Evolutionary conservation across 352 stramenopile genomes (phyloP), one percentile per base, ranked within the genome.

Genomic region (Phytophthora tentaculata): DNA sequence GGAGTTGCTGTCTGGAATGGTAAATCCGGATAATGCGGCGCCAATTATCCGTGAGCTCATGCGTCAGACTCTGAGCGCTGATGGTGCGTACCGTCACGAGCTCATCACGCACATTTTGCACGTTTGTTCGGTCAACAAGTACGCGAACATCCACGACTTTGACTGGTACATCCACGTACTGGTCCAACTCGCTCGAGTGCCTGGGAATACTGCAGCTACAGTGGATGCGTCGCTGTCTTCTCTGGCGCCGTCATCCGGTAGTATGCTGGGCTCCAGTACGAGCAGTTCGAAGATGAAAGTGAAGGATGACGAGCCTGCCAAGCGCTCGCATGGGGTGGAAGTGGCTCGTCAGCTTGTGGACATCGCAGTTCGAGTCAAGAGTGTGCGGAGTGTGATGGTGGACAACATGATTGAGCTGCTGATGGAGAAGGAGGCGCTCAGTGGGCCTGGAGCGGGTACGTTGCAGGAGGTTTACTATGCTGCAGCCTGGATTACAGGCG

Each of bases 151-250:
- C 41, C 81, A 94, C 62, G 97, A 99, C 74, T 99, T 99, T 80
- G 83, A 92, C 56, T 99, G 98, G 98, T 99, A 99, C 78, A 89
- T 99, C 52, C 89, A 97, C 70, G 89, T 99, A n/a, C 79, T 99
- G 9, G 88, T 99, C 19, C 84, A 98, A 56, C 85, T 99, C 26
- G 93, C 94, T 19, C 90, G 97, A 23, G 88, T 99, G 28, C 86
- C 93, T 16, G 95, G 95, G 9, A 83, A 90, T 54, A 80, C 74
- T 9, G 66, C 80, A 2, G 69, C 67, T 13, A 70, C 60, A 5
- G 59, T 82, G 16, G 69, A 77, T 37, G 81, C 73, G 5, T 78
- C 74, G 0, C 54, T 81, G 26, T 77, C 71, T 6, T 71, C 73
- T 2, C 66, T 67, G 20, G 54, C 68, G 29, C 63, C 50, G 22